Percentiles rank a stretch among this genome's conserved stretches.
These are phyloP conservation scores for Podila epicladia DNA, from an alignment of 192 early-diverging fungal genomes.

Conservation along the genomic window DNA sequence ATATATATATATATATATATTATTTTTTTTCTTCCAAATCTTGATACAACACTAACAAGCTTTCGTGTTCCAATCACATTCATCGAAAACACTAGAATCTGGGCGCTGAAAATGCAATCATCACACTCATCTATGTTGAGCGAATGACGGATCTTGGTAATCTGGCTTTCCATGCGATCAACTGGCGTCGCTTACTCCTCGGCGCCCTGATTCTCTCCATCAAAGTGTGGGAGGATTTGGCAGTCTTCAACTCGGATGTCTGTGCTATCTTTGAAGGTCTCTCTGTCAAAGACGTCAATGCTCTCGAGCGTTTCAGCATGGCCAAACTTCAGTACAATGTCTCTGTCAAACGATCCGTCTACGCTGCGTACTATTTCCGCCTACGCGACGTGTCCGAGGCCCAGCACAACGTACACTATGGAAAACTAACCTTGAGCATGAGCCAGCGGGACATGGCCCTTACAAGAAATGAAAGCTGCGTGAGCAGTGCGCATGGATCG, in stretches of 20 bases:
- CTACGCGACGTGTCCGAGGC: constrained; percentile 62
- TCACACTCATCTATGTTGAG: constrained; percentile 73
- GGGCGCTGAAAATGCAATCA: constrained; percentile 67
- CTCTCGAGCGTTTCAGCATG: constrained; percentile 73
- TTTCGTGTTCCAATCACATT: not conserved
- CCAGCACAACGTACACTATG: constrained; percentile 33
- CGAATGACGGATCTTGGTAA: constrained; percentile 71
- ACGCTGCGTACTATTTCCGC: constrained; percentile 71
- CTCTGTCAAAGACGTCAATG: constrained; percentile 73
- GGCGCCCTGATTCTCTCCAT: constrained; percentile 77
- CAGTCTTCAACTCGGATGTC: constrained; percentile 87
- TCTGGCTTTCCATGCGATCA: constrained; percentile 64
- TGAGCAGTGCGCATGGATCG: not conserved
- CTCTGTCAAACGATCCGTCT: constrained; percentile 70
- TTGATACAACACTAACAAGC: not conserved
- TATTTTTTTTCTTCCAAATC: not conserved
- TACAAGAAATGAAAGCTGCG: not conserved
- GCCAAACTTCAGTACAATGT: constrained; percentile 72
- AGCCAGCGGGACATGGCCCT: constrained; percentile 20
- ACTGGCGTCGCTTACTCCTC: constrained; percentile 61
- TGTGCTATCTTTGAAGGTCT: constrained; percentile 81
- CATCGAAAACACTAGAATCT: constrained; percentile 36
- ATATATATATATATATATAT: no score
- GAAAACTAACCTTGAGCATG: constrained; percentile 29
- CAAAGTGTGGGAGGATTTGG: constrained; percentile 91